Percentiles rank a stretch among this genome's conserved stretches.
Conservation (phyloP, 192 early-diverging fungal genomes). For the Thoreauomyces humboldtii region DNA sequence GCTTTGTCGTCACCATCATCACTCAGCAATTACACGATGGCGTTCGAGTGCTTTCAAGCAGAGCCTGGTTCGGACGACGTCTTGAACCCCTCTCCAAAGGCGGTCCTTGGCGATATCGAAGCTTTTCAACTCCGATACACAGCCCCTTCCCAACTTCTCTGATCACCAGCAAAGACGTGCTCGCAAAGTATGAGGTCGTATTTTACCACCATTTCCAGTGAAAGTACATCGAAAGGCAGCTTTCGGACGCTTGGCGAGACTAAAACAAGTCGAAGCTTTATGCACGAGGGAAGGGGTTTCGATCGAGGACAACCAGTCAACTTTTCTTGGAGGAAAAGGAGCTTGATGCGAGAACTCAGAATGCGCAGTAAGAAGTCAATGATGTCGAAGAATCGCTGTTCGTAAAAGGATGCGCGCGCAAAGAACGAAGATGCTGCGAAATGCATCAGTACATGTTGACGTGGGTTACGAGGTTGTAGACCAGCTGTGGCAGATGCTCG, state of each 20-base stretch:
- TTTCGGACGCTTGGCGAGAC: conserved; percentile 75
- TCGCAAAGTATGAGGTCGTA: conserved; percentile 88
- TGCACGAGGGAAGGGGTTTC: conserved; percentile 8
- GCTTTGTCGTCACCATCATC: too few relatives aligned
- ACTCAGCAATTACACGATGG: too few relatives aligned
- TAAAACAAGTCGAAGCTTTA: conserved; percentile 49
- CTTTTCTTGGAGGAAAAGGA: not conserved
- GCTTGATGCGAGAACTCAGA: not conserved
- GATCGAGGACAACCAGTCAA: not conserved
- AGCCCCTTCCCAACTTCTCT: conserved; percentile 89
- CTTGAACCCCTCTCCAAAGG: too few relatives aligned
- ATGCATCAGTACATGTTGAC: conserved; percentile 89
- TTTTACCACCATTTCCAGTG: conserved; percentile 86
- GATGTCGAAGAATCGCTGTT: conserved; percentile 26
- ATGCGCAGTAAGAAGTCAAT: conserved; percentile 10
- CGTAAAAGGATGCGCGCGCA: conserved; percentile 62
- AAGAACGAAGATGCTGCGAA: conserved; percentile 78
- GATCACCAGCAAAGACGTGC: conserved; percentile 75
- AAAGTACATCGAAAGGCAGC: conserved; percentile 82
- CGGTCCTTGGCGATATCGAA: too few relatives aligned
- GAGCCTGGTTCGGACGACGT: too few relatives aligned
- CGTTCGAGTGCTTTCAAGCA: too few relatives aligned
- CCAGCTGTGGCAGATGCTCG: conserved; percentile 79
- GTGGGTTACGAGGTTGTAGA: conserved; percentile 91
- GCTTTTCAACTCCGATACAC: conserved; percentile 75